phyloP scores from a whole-genome alignment of 2,329 filamentous ascomycete genomes.

The Apiospora hydei region DNA sequence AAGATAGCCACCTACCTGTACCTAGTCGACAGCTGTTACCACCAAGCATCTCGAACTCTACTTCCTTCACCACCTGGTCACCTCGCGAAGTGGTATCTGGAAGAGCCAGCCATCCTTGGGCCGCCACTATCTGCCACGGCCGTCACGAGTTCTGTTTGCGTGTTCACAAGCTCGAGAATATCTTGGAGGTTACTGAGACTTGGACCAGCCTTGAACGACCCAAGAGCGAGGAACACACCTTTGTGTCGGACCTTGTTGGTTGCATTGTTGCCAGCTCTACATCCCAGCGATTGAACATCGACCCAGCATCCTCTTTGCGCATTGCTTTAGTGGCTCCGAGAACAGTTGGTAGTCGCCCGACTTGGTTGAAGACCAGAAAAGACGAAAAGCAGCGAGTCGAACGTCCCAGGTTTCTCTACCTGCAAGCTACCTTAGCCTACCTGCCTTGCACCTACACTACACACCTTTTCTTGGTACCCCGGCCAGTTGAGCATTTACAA shows the following conservation, averaged over 20 bases:
- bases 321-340: background rate
- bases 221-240: background rate
- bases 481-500: background rate
- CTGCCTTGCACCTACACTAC: background rate
- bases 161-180: background rate
- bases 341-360: background rate
- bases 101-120: constrained; percentile 1
- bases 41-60: background rate
- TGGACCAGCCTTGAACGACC: background rate
- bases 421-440: background rate
- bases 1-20: background rate
- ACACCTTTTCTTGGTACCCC: background rate
- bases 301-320: background rate
- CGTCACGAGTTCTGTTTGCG: background rate
- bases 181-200: background rate
- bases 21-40: background rate
- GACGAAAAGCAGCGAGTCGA: background rate
- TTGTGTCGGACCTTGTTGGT: background rate
- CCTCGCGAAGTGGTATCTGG: constrained; percentile 1
- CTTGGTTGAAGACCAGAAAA: background rate
- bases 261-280: background rate
- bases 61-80: background rate
- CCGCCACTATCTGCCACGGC: background rate
- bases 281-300: background rate
- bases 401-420: background rate